phyloP scores from a whole-genome alignment of 495 filamentous ascomycete species.

The Tuber calosporum region DNA sequence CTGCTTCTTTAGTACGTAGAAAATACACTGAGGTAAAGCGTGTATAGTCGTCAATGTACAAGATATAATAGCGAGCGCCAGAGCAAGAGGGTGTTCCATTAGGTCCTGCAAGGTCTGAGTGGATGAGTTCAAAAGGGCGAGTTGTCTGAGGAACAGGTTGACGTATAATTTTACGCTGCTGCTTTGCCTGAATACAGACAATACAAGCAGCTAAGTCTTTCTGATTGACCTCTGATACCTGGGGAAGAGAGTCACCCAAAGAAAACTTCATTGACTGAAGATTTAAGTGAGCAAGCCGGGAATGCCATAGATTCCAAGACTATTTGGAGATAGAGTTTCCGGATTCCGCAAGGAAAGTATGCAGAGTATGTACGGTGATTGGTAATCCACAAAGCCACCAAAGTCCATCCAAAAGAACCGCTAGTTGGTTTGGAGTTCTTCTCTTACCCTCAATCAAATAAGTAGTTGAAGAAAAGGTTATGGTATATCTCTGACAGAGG shows the following conservation, averaged over 20 bases:
- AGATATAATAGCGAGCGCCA: slow-evolving; percentile 6
- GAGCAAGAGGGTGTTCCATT: background rate
- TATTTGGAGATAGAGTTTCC: background rate
- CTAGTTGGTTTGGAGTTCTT: background rate
- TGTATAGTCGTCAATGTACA: slow-evolving; percentile 11
- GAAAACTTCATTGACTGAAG: background rate
- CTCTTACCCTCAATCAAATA: background rate
- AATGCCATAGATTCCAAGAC: background rate
- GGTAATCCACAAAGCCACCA: background rate
- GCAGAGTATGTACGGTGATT: background rate
- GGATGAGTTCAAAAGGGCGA: background rate
- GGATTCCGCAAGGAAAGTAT: background rate
- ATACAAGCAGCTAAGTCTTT: background rate
- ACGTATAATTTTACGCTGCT: background rate
- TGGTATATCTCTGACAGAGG: background rate
- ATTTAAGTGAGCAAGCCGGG: background rate
- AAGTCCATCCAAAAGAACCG: background rate
- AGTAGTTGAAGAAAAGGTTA: background rate
- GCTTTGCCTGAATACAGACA: background rate
- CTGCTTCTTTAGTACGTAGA: background rate
- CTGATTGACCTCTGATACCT: fast-evolving
- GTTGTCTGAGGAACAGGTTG: background rate
- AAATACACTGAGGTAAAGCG: slow-evolving; percentile 1
- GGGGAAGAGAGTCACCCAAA: background rate
- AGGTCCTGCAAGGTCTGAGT: slow-evolving; percentile 1